Base-by-base conservation (phyloP, 2,329 filamentous ascomycete species). In the Diaporthe australafricana region DNA sequence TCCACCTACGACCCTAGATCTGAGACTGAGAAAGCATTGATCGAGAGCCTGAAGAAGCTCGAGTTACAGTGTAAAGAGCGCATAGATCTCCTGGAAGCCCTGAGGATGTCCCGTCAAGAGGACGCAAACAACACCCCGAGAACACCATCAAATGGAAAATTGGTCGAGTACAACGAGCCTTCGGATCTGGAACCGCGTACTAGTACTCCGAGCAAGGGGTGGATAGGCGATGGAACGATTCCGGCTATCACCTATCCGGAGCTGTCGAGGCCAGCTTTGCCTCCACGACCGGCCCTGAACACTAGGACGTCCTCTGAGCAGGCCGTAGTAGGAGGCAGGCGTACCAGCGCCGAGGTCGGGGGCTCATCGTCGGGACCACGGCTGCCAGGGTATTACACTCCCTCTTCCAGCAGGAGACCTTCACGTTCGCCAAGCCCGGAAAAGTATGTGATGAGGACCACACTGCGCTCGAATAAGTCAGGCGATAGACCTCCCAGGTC, bases 61-160 rank as follows among this genome's bases (percentile, higher is more conserved):
- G 95, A 98, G 80, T 81, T 95, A 74, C 96, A 98, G 82, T 98
- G 95, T 82, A 96, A 96, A 81, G 96, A 98, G 82, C 90, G 95
- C 62, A 94, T 98, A 65, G 94, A 98, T 79, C 86, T 98, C 42
- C 87, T 98, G 8, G 93, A 96, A 79, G 93, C 95, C 8, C 84
- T 98, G 71, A 90, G 91, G 73, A 86, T 93, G 75, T 91, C 90
- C n/a, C 84, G 89, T 70, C 81, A 86, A 72, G 87, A 85, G 22
- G 80, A 83, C 50, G 72, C 78, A 1, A 66, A 73, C 25, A 74
- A 78, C 14, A 60, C 55, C 30, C 67, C 53, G 25, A 70, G 60
- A 42, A 75, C 76, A 42, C 74, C 76, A 20, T 74, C 75, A 5
- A 70, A 75, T 32, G 72, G 70, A 3, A 70, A 57, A 12, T 14